Conservation (phyloP, 2,329 filamentous ascomycete genomes). For the Cladosporium velox region DNA sequence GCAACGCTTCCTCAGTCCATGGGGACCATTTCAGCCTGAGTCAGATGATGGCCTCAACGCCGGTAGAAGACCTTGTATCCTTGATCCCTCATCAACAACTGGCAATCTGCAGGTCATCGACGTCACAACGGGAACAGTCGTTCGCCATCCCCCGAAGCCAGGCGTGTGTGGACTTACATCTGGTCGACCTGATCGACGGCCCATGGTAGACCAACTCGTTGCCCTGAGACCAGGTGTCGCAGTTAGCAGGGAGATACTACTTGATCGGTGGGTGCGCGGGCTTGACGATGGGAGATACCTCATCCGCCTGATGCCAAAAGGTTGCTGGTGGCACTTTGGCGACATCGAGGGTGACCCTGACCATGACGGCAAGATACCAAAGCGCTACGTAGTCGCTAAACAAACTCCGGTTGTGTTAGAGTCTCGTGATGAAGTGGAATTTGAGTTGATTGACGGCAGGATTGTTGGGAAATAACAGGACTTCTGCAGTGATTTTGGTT, state of each 20-base stretch:
- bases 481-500: too few species aligned
- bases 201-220: neutral
- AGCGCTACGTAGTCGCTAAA: neutral
- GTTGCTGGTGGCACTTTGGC: constrained; percentile 12
- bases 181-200: neutral
- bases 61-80: neutral
- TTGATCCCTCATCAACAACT: neutral
- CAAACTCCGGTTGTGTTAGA: neutral
- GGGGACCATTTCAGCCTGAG: constrained; percentile 21
- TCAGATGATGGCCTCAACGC: neutral
- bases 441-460: neutral
- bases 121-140: neutral
- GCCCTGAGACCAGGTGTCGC: neutral
- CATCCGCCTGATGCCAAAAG: neutral
- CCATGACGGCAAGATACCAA: neutral
- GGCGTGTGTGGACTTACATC: neutral
- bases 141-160: neutral
- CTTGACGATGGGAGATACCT: neutral
- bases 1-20: constrained; percentile 25
- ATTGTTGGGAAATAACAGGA: neutral
- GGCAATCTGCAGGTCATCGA: neutral
- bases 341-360: constrained; percentile 1
- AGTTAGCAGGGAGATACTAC: neutral
- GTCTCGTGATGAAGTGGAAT: neutral
- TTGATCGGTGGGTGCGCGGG: neutral